phyloP scores from a whole-genome alignment of 2,329 filamentous ascomycete species.

The Fusarium sp. region DNA sequence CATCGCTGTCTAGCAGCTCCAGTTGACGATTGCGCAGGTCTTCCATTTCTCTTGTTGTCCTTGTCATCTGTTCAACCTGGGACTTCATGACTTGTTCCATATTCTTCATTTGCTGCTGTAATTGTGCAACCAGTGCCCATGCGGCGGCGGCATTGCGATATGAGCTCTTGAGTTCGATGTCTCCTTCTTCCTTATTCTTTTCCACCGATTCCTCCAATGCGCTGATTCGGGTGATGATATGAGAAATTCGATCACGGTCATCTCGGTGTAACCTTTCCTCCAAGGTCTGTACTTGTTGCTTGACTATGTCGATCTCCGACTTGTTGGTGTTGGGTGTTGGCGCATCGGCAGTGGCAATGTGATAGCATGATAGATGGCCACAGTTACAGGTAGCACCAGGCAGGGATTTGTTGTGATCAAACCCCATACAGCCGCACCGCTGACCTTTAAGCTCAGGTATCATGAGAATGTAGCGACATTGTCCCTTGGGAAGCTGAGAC shows the following conservation, averaged over 20 bases:
- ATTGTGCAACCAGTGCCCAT: conserved; percentile 63
- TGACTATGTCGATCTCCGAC: conserved; percentile 50
- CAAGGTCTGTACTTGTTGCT: conserved; percentile 43
- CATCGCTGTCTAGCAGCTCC: conserved; percentile 62
- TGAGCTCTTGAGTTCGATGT: conserved; percentile 64
- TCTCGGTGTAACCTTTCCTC: conserved; percentile 53
- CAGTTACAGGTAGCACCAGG: conserved; percentile 68
- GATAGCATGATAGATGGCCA: conserved; percentile 70
- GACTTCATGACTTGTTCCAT: conserved; percentile 53
- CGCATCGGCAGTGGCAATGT: conserved; percentile 61
- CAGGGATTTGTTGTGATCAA: conserved; percentile 64
- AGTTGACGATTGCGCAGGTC: conserved; percentile 61
- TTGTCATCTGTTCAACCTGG: conserved; percentile 56
- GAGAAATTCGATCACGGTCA: conserved; percentile 53
- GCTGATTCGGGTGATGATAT: conserved; percentile 59
- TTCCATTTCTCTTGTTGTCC: conserved; percentile 57
- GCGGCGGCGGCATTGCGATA: conserved; percentile 66
- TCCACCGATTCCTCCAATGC: conserved; percentile 67
- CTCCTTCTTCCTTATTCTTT: conserved; percentile 62
- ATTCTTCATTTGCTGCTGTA: conserved; percentile 54
- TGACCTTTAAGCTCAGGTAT: conserved; percentile 68
- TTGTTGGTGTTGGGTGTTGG: conserved; percentile 63
- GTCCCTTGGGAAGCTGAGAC: conserved; percentile 64
- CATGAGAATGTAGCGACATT: conserved; percentile 69
- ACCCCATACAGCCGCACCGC: conserved; percentile 69